A percentile compares a stretch with the other conserved stretches of the same genome.
Evolutionary conservation across 129 eudicot genomes (phyloP).

Genomic region (Chrysanthemum makinoi): DNA sequence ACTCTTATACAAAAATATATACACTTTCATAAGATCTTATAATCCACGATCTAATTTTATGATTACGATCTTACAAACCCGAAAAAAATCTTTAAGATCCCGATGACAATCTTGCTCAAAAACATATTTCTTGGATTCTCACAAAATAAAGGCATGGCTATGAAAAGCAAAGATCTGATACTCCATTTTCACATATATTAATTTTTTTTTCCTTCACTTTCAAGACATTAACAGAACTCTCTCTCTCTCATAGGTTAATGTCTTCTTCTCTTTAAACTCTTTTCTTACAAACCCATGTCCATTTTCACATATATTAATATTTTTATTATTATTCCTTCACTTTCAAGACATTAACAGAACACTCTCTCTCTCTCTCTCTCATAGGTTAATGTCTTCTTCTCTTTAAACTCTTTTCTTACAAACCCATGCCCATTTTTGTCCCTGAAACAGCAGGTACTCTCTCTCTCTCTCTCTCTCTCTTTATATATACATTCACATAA

Average conservation of each 20-base stretch:
- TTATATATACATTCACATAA: neutral
- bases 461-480: slow-evolving; percentile 25
- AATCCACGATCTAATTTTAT: too few relatives aligned
- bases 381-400: slow-evolving; percentile 24
- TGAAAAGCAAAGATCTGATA: too few relatives aligned
- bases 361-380: slow-evolving; percentile 17
- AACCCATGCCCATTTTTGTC: slow-evolving; percentile 35
- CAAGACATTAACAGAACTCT: slow-evolving; percentile 24
- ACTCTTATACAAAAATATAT: too few relatives aligned
- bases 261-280: slow-evolving; percentile 27
- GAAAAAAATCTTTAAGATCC: too few relatives aligned
- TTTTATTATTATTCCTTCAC: slow-evolving; percentile 42
- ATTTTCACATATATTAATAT: neutral
- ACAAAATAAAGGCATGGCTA: too few relatives aligned
- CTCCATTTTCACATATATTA: too few relatives aligned
- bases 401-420: slow-evolving; percentile 21
- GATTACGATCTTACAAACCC: too few relatives aligned
- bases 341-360: slow-evolving; percentile 27
- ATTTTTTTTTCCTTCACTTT: slow-evolving; percentile 45
- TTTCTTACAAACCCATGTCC: slow-evolving; percentile 26
- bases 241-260: slow-evolving; percentile 16
- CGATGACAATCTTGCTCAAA: too few relatives aligned
- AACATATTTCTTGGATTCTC: too few relatives aligned
- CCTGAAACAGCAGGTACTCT: slow-evolving; percentile 44
- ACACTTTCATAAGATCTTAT: too few relatives aligned